phyloP scores from a whole-genome alignment of 768 basidiomycete species.

The Leccinum incarnatum region DNA sequence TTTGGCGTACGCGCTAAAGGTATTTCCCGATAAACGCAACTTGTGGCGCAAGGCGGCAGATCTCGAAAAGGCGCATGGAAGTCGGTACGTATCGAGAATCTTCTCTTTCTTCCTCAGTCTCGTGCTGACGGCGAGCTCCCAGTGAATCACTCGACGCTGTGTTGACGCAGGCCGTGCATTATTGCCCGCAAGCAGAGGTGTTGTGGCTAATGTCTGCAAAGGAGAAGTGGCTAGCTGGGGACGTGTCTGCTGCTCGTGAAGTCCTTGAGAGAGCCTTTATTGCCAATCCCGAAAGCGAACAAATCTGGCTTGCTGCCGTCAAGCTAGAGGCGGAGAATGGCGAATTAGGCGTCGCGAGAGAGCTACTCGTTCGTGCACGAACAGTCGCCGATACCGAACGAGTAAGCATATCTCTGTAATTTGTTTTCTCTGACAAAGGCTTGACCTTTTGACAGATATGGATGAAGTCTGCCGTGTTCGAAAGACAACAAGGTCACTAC shows the following conservation, averaged over 20 bases:
- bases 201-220: constrained; percentile 99
- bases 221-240: constrained; percentile 90
- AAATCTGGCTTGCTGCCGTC: constrained; percentile 96
- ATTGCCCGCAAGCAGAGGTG: constrained; percentile 94
- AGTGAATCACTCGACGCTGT: constrained; percentile 82
- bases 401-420: constrained; percentile 44
- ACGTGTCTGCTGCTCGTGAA: constrained; percentile 87
- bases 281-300: constrained; percentile 94
- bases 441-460: constrained; percentile 64
- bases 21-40: constrained; percentile 82
- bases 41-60: constrained; percentile 92
- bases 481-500: constrained; percentile 81
- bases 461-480: constrained; percentile 98
- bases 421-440: neutral
- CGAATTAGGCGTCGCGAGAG: constrained; percentile 80
- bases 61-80: constrained; percentile 89
- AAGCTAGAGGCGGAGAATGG: constrained; percentile 97
- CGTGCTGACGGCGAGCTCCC: constrained; percentile 8
- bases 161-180: constrained; percentile 76
- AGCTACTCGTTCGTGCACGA: constrained; percentile 84
- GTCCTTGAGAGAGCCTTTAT: constrained; percentile 89
- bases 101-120: neutral
- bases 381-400: constrained; percentile 90
- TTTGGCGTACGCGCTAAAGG: constrained; percentile 85
- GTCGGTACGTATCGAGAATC: constrained; percentile 47